Percentiles rank a stretch among this genome's conserved stretches.
Conservation (phyloP, 768 basidiomycete species). For the Macrocybe gigantea region DNA sequence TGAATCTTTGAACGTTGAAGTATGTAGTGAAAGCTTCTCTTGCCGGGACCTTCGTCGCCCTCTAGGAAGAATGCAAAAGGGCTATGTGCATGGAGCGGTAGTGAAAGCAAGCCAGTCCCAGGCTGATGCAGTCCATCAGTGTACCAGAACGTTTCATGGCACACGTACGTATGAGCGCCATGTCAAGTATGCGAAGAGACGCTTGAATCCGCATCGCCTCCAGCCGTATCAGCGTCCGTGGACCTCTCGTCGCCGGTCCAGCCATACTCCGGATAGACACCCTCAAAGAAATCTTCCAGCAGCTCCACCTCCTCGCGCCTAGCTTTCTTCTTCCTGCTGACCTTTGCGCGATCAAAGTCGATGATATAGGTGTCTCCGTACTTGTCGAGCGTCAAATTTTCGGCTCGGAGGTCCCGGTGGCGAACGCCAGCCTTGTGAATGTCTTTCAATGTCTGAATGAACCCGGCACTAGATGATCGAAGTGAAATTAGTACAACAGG, state of each 20-base stretch:
- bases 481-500: background rate
- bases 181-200: too few relatives aligned
- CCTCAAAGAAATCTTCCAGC: background rate
- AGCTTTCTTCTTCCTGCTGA: background rate
- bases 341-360: slow-evolving; percentile 6
- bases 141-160: too few relatives aligned
- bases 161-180: too few relatives aligned
- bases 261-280: background rate
- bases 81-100: background rate
- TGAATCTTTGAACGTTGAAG: too few relatives aligned
- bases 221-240: background rate
- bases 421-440: slow-evolving; percentile 5
- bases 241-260: background rate
- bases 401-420: slow-evolving; percentile 6
- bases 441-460: background rate
- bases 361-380: slow-evolving; percentile 4
- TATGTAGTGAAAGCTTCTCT: too few relatives aligned
- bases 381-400: slow-evolving; percentile 4
- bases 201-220: background rate
- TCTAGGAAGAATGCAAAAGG: too few relatives aligned
- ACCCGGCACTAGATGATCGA: background rate
- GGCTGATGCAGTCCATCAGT: background rate
- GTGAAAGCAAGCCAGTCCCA: background rate
- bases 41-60: too few relatives aligned
- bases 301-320: background rate